phyloP scores from a whole-genome alignment of 495 filamentous ascomycete genomes.

The Tuber brumale region DNA sequence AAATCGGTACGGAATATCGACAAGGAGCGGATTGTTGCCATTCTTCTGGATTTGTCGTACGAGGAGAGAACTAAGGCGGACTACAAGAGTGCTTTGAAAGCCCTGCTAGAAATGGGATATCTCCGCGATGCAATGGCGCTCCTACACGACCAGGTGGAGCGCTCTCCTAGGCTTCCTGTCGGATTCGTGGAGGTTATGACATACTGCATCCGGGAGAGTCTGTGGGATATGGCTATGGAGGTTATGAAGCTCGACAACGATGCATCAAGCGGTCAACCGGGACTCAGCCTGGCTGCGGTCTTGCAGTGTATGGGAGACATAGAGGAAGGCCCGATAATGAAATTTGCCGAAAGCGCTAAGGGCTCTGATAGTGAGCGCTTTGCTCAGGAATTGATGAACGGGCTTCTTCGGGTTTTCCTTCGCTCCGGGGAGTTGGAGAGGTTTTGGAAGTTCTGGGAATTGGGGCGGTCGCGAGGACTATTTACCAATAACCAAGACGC shows the following conservation, averaged over 20 bases:
- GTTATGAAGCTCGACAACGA: neutral
- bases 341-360: neutral
- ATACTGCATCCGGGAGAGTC: neutral
- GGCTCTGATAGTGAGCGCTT: neutral
- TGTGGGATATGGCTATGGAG: neutral
- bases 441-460: slow-evolving; percentile 2
- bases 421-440: neutral
- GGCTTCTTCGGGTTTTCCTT: neutral
- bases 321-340: neutral
- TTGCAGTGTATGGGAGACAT: neutral
- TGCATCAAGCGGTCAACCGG: neutral
- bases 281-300: neutral
- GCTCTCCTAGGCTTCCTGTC: neutral
- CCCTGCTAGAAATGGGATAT: neutral
- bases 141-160: neutral
- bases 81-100: neutral
- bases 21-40: slow-evolving; percentile 26
- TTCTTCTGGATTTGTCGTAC: slow-evolving; percentile 20
- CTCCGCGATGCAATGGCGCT: neutral
- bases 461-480: neutral
- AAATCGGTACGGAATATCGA: slow-evolving; percentile 26
- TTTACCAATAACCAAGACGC: neutral
- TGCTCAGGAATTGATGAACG: neutral
- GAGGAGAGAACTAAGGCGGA: neutral
- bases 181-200: neutral